Conservation (phyloP, 2,329 filamentous ascomycete species). For the Aciculosporium take region DNA sequence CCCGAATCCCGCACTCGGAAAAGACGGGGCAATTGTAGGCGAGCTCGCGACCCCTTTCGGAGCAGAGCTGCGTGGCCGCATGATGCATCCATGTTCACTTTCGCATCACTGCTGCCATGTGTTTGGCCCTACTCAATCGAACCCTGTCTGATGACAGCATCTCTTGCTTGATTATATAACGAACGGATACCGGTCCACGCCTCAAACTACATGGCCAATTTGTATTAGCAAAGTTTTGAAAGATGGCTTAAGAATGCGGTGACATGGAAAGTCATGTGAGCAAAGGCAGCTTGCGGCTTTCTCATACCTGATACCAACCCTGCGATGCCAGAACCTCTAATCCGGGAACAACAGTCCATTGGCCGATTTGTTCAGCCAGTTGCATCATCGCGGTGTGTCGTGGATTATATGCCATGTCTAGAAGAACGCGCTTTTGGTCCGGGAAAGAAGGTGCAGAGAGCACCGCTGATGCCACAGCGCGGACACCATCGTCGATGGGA, state of each 20-base stretch:
- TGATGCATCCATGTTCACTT: neutral
- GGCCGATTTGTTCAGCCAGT: constrained; percentile 54
- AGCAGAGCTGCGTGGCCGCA: neutral
- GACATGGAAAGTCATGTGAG: too few species aligned
- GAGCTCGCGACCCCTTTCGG: neutral
- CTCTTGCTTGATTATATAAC: constrained; percentile 54
- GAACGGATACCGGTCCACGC: constrained; percentile 74
- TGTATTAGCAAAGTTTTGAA: neutral
- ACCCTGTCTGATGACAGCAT: constrained; percentile 33
- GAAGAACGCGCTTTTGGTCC: constrained; percentile 41
- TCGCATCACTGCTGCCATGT: neutral
- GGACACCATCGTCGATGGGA: constrained; percentile 60
- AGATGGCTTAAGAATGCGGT: neutral
- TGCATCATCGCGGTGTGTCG: constrained; percentile 71
- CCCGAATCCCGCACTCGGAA: too few species aligned
- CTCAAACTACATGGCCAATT: constrained; percentile 42
- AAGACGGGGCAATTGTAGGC: too few species aligned
- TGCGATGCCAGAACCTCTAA: constrained; percentile 83
- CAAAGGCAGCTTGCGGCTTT: constrained; percentile 7
- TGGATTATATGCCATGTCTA: constrained; percentile 97
- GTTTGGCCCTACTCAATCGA: neutral
- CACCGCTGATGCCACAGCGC: constrained; percentile 44
- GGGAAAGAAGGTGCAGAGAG: constrained; percentile 24
- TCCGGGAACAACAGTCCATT: constrained; percentile 75
- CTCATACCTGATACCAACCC: constrained; percentile 69